phyloP scores from a whole-genome alignment of 163 green algal species.

The Chloromonas sp. region DNA sequence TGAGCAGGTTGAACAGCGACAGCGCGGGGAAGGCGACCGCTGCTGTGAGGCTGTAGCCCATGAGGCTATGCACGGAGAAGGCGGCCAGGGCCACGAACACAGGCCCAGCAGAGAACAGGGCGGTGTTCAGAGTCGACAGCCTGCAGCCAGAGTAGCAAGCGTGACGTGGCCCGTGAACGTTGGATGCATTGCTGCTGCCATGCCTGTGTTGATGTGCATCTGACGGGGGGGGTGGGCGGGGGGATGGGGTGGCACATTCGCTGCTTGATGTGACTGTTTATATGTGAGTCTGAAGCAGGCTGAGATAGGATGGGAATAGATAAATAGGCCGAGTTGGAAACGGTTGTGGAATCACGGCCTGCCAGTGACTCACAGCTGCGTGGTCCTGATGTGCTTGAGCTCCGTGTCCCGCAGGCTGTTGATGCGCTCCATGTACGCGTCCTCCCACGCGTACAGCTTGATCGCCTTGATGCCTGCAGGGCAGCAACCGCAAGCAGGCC shows the following conservation, averaged over 20 bases:
- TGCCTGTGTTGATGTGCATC: too few relatives aligned
- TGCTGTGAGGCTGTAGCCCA: conserved; percentile 57
- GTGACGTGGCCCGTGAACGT: too few relatives aligned
- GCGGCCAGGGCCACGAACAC: conserved; percentile 57
- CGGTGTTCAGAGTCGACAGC: conserved; percentile 1
- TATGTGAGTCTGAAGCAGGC: too few relatives aligned
- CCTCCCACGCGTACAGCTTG: conserved; percentile 96
- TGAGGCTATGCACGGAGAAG: conserved; percentile 57
- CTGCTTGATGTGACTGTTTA: too few relatives aligned
- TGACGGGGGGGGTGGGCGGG: too few relatives aligned
- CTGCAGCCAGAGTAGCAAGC: too few relatives aligned
- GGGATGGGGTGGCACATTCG: too few relatives aligned
- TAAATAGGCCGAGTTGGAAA: too few relatives aligned
- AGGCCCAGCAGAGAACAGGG: conserved; percentile 35
- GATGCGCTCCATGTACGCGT: conserved; percentile 74
- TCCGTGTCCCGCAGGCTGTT: conserved; percentile 64
- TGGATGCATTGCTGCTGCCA: too few relatives aligned
- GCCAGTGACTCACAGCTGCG: conserved; percentile 10
- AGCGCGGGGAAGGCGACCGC: conserved; percentile 82
- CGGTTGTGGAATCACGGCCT: too few relatives aligned
- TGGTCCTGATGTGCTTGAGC: conserved; percentile 37
- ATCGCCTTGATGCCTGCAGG: conserved; percentile 86
- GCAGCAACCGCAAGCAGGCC: neutral
- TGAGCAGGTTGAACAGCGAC: conserved; percentile 88
- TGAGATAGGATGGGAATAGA: too few relatives aligned